Percentiles rank a stretch among this genome's conserved stretches.
phyloP scores from a whole-genome alignment of 805 yeast species.

The Schizosaccharomyces japonicus region DNA sequence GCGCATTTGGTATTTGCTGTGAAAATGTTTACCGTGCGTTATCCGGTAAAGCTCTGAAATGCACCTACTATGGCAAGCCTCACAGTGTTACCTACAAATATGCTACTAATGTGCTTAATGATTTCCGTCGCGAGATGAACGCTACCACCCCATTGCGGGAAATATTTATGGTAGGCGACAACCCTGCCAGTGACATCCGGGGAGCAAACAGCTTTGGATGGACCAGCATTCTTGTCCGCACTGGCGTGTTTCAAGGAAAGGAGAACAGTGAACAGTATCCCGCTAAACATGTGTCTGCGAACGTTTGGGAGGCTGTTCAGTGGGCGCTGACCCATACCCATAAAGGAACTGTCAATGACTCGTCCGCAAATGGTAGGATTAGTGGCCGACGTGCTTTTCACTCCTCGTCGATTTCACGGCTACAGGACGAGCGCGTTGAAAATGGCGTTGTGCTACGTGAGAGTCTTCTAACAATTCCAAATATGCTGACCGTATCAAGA shows the following conservation, averaged over 20 bases:
- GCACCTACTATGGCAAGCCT: conserved; percentile 61
- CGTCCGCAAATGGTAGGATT: neutral
- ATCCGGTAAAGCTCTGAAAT: conserved; percentile 59
- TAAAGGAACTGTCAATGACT: neutral
- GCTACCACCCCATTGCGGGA: conserved; percentile 5
- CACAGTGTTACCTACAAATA: conserved; percentile 53
- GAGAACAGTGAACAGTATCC: conserved; percentile 15
- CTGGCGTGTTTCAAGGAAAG: conserved; percentile 64
- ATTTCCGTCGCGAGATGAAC: conserved; percentile 14
- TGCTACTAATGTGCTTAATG: conserved; percentile 48
- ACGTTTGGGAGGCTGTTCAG: conserved; percentile 30
- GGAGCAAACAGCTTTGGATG: conserved; percentile 81
- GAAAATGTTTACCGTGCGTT: conserved; percentile 67
- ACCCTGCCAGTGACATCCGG: conserved; percentile 73
- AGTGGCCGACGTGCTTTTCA: conserved; percentile 2
- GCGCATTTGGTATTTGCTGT: conserved; percentile 71
- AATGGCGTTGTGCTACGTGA: conserved; percentile 19
- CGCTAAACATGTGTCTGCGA: conserved; percentile 28
- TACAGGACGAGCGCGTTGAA: too few species aligned
- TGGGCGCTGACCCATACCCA: neutral
- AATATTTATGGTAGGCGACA: conserved; percentile 90
- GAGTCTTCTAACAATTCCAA: conserved; percentile 63
- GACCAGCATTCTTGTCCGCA: conserved; percentile 60
- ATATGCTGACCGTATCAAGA: conserved; percentile 57
- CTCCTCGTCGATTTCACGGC: neutral